These are phyloP conservation scores for Anthracocystis panici-leucophaei DNA, from an alignment of 1,284 basidiomycete species.

Conservation along the genomic window DNA sequence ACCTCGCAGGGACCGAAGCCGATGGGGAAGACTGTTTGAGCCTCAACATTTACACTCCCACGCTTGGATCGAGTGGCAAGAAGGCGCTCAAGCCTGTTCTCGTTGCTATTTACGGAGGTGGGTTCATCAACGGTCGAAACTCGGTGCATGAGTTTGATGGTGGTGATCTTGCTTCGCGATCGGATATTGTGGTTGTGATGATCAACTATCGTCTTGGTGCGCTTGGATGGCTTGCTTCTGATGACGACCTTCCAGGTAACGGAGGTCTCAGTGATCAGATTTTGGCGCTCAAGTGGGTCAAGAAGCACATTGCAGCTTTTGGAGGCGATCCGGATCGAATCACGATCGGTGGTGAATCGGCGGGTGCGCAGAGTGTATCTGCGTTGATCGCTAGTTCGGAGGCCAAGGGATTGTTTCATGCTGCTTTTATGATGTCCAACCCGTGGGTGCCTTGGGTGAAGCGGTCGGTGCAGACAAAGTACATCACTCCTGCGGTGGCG, in stretches of 20 bases:
- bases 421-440: constrained; percentile 42
- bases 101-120: constrained; percentile 72
- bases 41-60: constrained; percentile 75
- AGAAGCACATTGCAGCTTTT: constrained; percentile 74
- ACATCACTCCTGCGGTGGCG: constrained; percentile 30
- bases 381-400: constrained; percentile 31
- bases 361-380: constrained; percentile 74
- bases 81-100: constrained; percentile 74
- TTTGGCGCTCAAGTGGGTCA: constrained; percentile 73
- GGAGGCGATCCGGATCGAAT: constrained; percentile 78
- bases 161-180: constrained; percentile 71
- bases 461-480: constrained; percentile 26
- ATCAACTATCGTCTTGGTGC: constrained; percentile 73
- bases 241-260: constrained; percentile 47
- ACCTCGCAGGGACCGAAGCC: constrained; percentile 24
- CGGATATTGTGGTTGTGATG: constrained; percentile 75
- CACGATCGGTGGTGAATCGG: constrained; percentile 87
- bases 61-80: constrained; percentile 44
- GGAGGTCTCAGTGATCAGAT: constrained; percentile 64
- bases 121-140: constrained; percentile 71
- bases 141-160: constrained; percentile 71
- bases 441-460: constrained; percentile 43
- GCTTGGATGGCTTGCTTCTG: constrained; percentile 54
- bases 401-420: constrained; percentile 28
- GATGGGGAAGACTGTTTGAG: constrained; percentile 73